Conservation (phyloP, 495 filamentous ascomycete genomes). For the Glarea lozoyensis region DNA sequence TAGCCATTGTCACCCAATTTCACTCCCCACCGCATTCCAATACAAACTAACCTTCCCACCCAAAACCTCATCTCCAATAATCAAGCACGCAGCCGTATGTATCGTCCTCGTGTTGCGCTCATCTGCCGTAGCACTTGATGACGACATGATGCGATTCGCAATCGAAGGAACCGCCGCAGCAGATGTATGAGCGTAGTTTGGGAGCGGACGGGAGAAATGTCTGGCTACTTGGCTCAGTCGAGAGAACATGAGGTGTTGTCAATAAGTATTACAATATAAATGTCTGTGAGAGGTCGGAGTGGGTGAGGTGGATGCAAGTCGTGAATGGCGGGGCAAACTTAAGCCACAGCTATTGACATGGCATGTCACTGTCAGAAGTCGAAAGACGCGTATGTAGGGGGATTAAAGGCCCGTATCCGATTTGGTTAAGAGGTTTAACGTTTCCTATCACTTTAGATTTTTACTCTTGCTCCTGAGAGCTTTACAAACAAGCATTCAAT, state of each 20-base stretch:
- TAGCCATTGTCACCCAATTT: background rate
- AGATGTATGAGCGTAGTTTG: slow-evolving; percentile 43
- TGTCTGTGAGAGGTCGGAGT: background rate
- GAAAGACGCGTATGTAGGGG: too few species aligned
- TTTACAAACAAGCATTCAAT: too few species aligned
- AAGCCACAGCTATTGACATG: background rate
- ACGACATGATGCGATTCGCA: slow-evolving; percentile 37
- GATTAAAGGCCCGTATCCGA: too few species aligned
- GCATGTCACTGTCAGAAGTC: background rate
- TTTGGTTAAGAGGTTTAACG: too few species aligned
- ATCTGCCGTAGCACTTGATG: slow-evolving; percentile 39
- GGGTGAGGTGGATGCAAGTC: background rate
- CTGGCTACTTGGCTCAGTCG: slow-evolving; percentile 64
- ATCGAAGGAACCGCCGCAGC: slow-evolving; percentile 23
- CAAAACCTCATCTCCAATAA: slow-evolving; percentile 95
- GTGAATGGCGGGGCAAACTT: background rate
- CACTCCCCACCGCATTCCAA: background rate
- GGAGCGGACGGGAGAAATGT: slow-evolving; percentile 57
- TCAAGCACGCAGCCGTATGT: slow-evolving; percentile 84
- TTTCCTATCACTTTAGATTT: too few species aligned
- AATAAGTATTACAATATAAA: background rate
- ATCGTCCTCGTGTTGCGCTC: slow-evolving; percentile 55
- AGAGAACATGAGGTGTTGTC: slow-evolving; percentile 50
- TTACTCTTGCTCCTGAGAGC: too few species aligned
- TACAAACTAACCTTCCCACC: slow-evolving; percentile 72